Evolutionary conservation across 805 yeast species (phyloP).

Genomic region (Ogataea degrootiae): DNA sequence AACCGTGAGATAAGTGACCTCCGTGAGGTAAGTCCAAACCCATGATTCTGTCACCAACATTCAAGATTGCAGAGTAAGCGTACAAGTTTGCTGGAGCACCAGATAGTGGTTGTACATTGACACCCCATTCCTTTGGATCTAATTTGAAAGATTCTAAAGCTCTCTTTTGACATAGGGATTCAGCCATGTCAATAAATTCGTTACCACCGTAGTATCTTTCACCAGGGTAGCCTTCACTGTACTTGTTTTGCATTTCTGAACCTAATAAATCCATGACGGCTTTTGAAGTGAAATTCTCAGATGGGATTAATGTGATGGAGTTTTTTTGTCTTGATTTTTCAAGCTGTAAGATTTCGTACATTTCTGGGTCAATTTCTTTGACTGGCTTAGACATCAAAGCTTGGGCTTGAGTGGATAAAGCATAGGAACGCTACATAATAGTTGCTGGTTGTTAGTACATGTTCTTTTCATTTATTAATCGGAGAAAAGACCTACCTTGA

Average conservation of each 20-base stretch:
- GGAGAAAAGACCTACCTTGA: slow-evolving; percentile 7
- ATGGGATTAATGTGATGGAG: slow-evolving; percentile 90
- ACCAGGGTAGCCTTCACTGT: slow-evolving; percentile 99
- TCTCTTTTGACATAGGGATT: slow-evolving; percentile 86
- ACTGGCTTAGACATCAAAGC: slow-evolving; percentile 54
- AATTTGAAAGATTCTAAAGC: slow-evolving; percentile 87
- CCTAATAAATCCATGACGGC: slow-evolving; percentile 96
- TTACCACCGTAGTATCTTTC: slow-evolving; percentile 99
- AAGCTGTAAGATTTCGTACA: slow-evolving; percentile 63
- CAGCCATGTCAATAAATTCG: slow-evolving; percentile 93
- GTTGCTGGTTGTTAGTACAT: neutral
- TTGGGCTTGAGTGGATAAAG: slow-evolving; percentile 44
- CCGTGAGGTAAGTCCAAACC: slow-evolving; percentile 98
- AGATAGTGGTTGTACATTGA: slow-evolving; percentile 91
- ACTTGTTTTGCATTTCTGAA: slow-evolving; percentile 96
- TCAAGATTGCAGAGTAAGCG: slow-evolving; percentile 92
- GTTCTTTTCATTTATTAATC: too few relatives aligned
- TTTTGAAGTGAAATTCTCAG: slow-evolving; percentile 94
- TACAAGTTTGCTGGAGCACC: slow-evolving; percentile 98
- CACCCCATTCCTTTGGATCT: slow-evolving; percentile 89
- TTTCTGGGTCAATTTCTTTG: slow-evolving; percentile 72
- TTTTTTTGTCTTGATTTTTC: slow-evolving; percentile 91
- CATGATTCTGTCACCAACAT: slow-evolving; percentile 95
- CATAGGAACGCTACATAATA: slow-evolving; percentile 27
- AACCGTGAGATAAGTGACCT: slow-evolving; percentile 97